Percentiles rank a stretch among this genome's conserved stretches.
Evolutionary conservation across 768 basidiomycete genomes (phyloP).

Genomic region (Tylopilus cervinicoccineus): DNA sequence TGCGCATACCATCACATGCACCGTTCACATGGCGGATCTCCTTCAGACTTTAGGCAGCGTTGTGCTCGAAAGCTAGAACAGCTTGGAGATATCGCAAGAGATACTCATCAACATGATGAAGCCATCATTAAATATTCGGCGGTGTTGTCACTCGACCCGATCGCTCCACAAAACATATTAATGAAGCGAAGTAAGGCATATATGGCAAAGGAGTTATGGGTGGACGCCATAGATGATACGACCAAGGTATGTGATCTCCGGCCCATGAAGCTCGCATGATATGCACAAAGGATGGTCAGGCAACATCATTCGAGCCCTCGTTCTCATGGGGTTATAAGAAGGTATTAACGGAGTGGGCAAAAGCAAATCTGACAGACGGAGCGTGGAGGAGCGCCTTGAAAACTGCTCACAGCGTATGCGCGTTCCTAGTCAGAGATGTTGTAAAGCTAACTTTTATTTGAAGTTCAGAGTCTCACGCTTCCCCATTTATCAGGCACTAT

Average conservation of each 20-base stretch:
- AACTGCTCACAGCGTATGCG: too few species aligned
- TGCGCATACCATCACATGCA: neutral
- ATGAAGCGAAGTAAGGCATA: neutral
- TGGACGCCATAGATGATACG: neutral
- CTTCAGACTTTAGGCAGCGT: neutral
- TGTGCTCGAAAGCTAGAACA: neutral
- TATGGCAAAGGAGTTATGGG: neutral
- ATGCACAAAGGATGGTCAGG: too few species aligned
- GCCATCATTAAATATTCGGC: neutral
- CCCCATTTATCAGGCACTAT: too few species aligned
- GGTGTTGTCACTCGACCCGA: neutral
- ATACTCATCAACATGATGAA: neutral
- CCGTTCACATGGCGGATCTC: neutral
- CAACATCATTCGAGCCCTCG: too few species aligned
- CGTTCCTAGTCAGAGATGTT: too few species aligned
- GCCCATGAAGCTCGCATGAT: too few species aligned
- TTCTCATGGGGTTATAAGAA: too few species aligned
- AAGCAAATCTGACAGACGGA: too few species aligned
- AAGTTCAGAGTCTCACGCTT: too few species aligned
- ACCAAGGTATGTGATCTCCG: neutral
- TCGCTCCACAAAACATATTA: neutral
- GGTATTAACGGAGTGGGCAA: too few species aligned
- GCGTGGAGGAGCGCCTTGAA: too few species aligned
- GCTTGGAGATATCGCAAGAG: neutral
- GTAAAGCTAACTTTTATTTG: too few species aligned